Conservation (phyloP, 1,139 yeast species). For the Arxiozyma heterogenica region DNA sequence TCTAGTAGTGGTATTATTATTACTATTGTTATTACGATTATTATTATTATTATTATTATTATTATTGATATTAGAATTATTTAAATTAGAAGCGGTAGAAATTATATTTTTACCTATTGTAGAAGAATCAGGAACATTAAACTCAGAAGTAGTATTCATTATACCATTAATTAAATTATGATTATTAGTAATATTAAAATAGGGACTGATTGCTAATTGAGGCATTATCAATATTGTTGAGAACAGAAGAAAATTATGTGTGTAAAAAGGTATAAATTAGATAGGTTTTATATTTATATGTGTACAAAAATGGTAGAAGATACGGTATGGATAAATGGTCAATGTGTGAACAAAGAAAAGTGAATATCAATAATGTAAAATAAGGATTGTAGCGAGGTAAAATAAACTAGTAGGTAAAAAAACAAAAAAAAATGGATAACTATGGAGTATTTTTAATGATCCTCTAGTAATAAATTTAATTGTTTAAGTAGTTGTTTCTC, state of each 20-base stretch:
- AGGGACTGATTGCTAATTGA: conserved; percentile 5
- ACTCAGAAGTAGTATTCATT: not conserved
- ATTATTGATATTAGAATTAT: not conserved
- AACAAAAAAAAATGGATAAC: too few relatives aligned
- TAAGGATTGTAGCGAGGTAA: not conserved
- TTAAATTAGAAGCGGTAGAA: not conserved
- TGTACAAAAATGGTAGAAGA: too few relatives aligned
- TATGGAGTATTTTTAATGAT: not conserved
- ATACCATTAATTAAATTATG: conserved; percentile 1
- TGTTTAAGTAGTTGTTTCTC: not conserved
- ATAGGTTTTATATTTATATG: not conserved
- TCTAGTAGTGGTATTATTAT: conserved; percentile 3
- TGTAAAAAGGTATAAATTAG: not conserved
- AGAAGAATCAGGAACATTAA: not conserved
- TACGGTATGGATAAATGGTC: not conserved
- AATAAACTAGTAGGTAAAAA: not conserved
- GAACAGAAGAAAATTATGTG: not conserved
- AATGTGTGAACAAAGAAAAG: not conserved
- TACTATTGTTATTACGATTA: conserved; percentile 1
- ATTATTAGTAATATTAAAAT: conserved; percentile 1
- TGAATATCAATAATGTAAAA: not conserved
- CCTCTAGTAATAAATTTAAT: too few relatives aligned
- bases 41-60: conserved; percentile 1
- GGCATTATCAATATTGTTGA: conserved; percentile 4
- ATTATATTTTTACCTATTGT: conserved; percentile 3